Base-by-base conservation (phyloP, 768 basidiomycete genomes). In the Baorangia bicolor region DNA sequence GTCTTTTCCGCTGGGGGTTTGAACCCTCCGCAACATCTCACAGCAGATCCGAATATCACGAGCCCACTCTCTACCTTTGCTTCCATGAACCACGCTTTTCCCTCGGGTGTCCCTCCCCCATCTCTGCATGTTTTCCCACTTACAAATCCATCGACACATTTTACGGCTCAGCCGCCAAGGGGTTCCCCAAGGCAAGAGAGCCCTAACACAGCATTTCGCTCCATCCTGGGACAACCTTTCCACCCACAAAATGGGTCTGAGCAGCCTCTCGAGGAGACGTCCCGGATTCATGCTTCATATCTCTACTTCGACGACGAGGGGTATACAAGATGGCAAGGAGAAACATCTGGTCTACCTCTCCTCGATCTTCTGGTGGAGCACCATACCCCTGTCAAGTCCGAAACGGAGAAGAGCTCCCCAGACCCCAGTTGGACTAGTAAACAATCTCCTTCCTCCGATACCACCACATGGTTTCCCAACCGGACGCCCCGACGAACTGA, bases 281-380 rank as follows among this genome's bases (percentile, higher is more conserved):
- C 84, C 13, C 81, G 84, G 27, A 81, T 91, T 40, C 82, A 86
- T 0, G 87, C 89, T 2, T 90, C 89, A 0, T 93, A 93, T 68
- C 80, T 93, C 33, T 93, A 93, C 67, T 85, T 90, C 56, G 91
- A 93, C 59, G 90, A 93, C 65, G 90, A 92, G 68, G 91, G 91
- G 3, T 89, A 86, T 66, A 90, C 91, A 0, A 76, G 91, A 53
- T 93, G 91, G 91, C 91, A 93, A 74, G 94, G 94, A 30, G 93
- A 95, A 64, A 92, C 92, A 1, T 95, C 93, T 4, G 94, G 94
- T 25, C 81, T 96, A 0, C 94, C 94, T 6, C 81, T 96, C 5
- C 81, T 95, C 27, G 91, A 95, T 69, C 74, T 92, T 9, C 76
- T 97, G 27, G 82, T 92, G 28, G 92, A 93, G 66, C 80, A 84